Conservation (phyloP, 805 yeast genomes). For the Schizosaccharomyces octosporus region DNA sequence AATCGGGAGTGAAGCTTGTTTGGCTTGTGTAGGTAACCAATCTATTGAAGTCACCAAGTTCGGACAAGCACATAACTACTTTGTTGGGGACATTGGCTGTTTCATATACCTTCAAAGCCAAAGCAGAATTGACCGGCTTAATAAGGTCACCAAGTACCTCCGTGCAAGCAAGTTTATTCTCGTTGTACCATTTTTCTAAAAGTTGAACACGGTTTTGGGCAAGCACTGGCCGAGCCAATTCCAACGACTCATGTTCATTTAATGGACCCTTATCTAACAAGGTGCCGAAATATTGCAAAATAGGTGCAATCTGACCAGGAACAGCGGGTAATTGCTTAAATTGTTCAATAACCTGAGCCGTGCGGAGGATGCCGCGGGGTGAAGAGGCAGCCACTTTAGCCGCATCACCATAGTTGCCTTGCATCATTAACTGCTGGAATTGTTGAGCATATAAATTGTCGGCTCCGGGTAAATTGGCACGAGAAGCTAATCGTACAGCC, state of each 20-base stretch:
- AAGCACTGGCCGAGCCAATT: conserved; percentile 80
- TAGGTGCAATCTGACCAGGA: conserved; percentile 87
- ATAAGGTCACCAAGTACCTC: conserved; percentile 95
- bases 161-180: conserved; percentile 79
- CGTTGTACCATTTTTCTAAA: conserved; percentile 88
- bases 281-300: conserved; percentile 74
- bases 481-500: conserved; percentile 70
- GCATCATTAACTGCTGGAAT: conserved; percentile 58
- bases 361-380: conserved; percentile 53
- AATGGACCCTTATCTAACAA: conserved; percentile 77
- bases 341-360: conserved; percentile 80
- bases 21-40: conserved; percentile 82
- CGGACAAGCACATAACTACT: conserved; percentile 80
- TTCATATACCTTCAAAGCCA: conserved; percentile 77
- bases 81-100: conserved; percentile 63
- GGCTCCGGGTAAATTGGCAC: conserved; percentile 95
- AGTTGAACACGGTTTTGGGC: conserved; percentile 85
- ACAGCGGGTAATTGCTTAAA: conserved; percentile 73
- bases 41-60: conserved; percentile 87
- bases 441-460: conserved; percentile 77
- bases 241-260: conserved; percentile 80
- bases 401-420: conserved; percentile 75
- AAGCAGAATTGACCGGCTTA: conserved; percentile 58
- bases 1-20: conserved; percentile 74
- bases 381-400: conserved; percentile 94